Conservation (phyloP, 257 asterid genomes). For the Solanum sejunctum region DNA sequence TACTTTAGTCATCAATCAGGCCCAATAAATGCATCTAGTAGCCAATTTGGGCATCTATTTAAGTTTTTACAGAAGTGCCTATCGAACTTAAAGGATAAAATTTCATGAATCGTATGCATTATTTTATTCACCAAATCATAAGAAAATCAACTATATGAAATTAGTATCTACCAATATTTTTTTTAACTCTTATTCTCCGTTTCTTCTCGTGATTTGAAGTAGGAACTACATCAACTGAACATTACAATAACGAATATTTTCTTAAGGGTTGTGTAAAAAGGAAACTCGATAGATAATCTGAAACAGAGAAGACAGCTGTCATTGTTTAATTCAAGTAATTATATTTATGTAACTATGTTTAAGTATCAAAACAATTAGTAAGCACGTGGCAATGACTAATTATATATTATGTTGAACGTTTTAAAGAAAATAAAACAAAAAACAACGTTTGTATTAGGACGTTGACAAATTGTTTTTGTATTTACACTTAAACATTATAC, state of each 20-base stretch:
- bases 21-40: neutral
- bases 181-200: no score
- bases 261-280: neutral
- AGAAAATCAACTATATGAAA: no score
- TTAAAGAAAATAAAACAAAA: neutral
- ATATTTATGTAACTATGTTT: neutral
- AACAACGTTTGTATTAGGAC: neutral
- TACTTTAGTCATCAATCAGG: neutral
- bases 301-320: neutral
- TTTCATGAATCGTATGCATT: neutral
- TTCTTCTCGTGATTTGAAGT: neutral
- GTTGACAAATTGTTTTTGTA: neutral
- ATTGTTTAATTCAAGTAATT: neutral
- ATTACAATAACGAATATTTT: no score
- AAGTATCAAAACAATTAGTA: neutral
- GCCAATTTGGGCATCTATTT: neutral
- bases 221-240: neutral
- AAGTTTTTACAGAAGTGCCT: neutral
- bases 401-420: neutral
- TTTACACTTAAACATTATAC: neutral
- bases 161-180: no score
- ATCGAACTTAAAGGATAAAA: no score
- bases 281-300: neutral
- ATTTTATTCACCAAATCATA: neutral
- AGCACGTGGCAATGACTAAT: neutral